Evolutionary conservation across 352 stramenopile species (phyloP), one percentile per base, ranked within the genome.

Genomic region (Aphanomyces stellatus): DNA sequence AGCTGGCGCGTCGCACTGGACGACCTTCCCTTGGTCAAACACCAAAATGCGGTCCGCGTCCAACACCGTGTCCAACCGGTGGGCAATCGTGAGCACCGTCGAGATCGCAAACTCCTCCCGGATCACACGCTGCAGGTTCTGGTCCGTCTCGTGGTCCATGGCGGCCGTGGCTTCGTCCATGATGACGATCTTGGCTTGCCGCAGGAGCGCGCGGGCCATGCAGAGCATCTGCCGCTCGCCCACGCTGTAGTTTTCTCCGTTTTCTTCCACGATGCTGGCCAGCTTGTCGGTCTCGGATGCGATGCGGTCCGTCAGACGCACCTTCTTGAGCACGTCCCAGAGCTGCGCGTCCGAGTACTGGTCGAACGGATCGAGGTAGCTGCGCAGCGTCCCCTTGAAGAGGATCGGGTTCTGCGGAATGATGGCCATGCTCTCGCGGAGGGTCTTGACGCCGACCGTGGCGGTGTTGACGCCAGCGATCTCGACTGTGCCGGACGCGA

Each of bases 1-100:
- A 8, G 64, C 49, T 0, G 90, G 90, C n/a, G 81, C 78, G 70
- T 96, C 91, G 69, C 88, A 95, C 69, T 98, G 89, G 10, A 81
- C 79, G 34, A 97, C 80, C 35, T 67, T 61, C 1, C 90, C 90
- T 64, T 92, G 74, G 63, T 96, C 84, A 57, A 98, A 71, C 34
- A 97, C 89, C 35, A 97, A 72, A 34, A 98, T 79, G 34, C 79
- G 74, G 66, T 98, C 88, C 70, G 76, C 89, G 56, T 98, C 90
- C 71, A 97, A 79, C 61, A 98, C 93, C 13, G 90, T 97, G 57
- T 96, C 86, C 4, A 97, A 72, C 17, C 93, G 74, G 73, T 98
- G 93, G 11, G 93, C 93, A 53, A 98, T 96, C 0, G 88, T 96
- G 2, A 98, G 56, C 24, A 96, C 65, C 0, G 93, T 98, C 37